These are phyloP conservation scores for Cyclotella distinguenda DNA, from an alignment of 108 stramenopile species.

Conservation along the genomic window DNA sequence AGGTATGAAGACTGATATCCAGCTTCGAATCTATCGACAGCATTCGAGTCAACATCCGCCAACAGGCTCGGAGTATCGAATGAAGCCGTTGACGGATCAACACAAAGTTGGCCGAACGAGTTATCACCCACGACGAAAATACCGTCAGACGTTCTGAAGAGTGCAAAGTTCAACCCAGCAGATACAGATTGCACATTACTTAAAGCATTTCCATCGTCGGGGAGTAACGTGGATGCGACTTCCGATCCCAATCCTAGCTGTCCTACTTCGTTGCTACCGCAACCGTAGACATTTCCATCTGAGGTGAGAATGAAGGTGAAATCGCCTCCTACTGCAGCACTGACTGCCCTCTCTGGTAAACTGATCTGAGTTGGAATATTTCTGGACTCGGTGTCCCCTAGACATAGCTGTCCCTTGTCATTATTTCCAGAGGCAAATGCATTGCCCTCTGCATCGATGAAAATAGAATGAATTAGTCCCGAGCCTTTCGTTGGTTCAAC, in stretches of 20 bases:
- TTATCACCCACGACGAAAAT: slow-evolving; percentile 35
- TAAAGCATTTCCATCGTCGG: slow-evolving; percentile 29
- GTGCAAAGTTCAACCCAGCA: slow-evolving; percentile 27
- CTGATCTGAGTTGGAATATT: slow-evolving; percentile 19
- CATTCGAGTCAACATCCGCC: slow-evolving; percentile 11
- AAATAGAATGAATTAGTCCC: slow-evolving; percentile 15
- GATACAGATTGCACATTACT: slow-evolving; percentile 24
- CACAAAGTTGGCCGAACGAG: slow-evolving; percentile 17
- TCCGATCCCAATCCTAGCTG: slow-evolving; percentile 26
- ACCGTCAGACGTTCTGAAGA: slow-evolving; percentile 28
- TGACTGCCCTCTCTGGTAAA: slow-evolving; percentile 14
- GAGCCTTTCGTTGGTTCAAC: slow-evolving; percentile 8
- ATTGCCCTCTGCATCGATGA: slow-evolving; percentile 33
- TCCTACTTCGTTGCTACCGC: slow-evolving; percentile 25
- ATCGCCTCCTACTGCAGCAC: slow-evolving; percentile 32
- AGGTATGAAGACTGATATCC: slow-evolving; percentile 32
- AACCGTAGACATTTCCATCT: slow-evolving; percentile 26
- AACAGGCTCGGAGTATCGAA: slow-evolving; percentile 13
- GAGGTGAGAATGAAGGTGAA: slow-evolving; percentile 22
- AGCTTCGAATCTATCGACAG: slow-evolving; percentile 22
- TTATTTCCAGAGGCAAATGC: slow-evolving; percentile 31
- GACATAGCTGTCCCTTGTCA: slow-evolving; percentile 26
- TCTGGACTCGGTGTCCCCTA: slow-evolving; percentile 22
- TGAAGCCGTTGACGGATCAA: not conserved
- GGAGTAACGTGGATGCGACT: slow-evolving; percentile 3